Conservation (phyloP, 306 rosid species). For the Vachellia pachyceras region DNA sequence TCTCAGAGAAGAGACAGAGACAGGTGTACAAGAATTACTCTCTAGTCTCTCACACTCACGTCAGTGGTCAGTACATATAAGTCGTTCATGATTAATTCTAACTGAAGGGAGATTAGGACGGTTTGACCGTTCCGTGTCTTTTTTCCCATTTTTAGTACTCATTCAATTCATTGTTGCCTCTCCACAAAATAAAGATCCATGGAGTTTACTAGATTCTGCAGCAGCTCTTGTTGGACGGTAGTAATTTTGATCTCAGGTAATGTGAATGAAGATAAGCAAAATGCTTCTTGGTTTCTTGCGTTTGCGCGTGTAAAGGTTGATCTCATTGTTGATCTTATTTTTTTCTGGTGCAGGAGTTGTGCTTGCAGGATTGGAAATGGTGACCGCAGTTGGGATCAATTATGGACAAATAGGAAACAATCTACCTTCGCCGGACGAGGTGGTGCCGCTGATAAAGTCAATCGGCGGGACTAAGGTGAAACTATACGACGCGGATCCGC, state of each 20-base stretch:
- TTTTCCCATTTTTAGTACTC: background rate
- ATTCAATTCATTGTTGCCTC: background rate
- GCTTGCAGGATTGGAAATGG: conserved; percentile 39
- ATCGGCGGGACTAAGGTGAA: conserved; percentile 88
- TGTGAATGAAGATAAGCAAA: background rate
- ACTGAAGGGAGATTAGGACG: background rate
- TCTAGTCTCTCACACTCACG: background rate
- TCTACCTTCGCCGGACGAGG: conserved; percentile 72
- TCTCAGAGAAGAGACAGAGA: background rate
- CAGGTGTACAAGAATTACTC: background rate
- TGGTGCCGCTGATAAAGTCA: conserved; percentile 65
- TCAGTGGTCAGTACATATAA: background rate
- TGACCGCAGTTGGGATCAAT: conserved; percentile 73
- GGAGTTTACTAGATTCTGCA: conserved; percentile 44
- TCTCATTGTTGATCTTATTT: background rate
- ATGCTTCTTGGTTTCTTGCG: background rate
- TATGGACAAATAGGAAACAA: conserved; percentile 96
- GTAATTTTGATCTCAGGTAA: conserved; percentile 41
- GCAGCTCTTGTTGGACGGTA: background rate
- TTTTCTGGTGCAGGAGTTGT: conserved; percentile 31
- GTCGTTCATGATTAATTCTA: background rate
- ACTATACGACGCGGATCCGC: conserved; percentile 89
- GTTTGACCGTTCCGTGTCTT: background rate
- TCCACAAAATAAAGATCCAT: conserved; percentile 36
- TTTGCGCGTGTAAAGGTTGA: background rate